Conservation (phyloP, 345 rosid species). For the Firmiana major region DNA sequence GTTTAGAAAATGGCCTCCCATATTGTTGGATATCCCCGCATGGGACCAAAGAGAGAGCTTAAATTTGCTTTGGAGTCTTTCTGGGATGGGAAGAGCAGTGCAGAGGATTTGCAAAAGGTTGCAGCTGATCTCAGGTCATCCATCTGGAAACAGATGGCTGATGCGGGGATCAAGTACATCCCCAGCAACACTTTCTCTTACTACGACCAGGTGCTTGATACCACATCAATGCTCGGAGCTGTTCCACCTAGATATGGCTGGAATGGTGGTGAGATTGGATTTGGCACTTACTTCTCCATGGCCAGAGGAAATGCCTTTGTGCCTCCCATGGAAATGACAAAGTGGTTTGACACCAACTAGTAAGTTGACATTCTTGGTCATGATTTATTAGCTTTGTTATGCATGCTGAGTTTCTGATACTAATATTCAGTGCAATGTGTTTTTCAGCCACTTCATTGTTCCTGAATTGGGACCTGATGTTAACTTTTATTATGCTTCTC, state of each 20-base stretch:
- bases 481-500: slow-evolving; percentile 85
- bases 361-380: slow-evolving; percentile 37
- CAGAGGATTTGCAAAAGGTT: slow-evolving; percentile 83
- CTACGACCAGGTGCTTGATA: slow-evolving; percentile 90
- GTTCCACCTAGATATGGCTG: slow-evolving; percentile 85
- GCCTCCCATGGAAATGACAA: slow-evolving; percentile 99
- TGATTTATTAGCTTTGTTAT: background rate
- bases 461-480: slow-evolving; percentile 96
- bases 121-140: slow-evolving; percentile 81
- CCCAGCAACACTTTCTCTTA: slow-evolving; percentile 96
- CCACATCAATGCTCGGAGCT: slow-evolving; percentile 95
- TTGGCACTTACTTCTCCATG: slow-evolving; percentile 85
- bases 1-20: slow-evolving; percentile 78
- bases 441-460: slow-evolving; percentile 85
- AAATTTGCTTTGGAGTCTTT: slow-evolving; percentile 96
- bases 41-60: slow-evolving; percentile 99
- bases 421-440: slow-evolving; percentile 3
- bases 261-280: slow-evolving; percentile 83
- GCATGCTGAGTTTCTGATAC: background rate
- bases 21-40: slow-evolving; percentile 98
- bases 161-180: slow-evolving; percentile 81
- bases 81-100: slow-evolving; percentile 96
- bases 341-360: slow-evolving; percentile 99
- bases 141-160: slow-evolving; percentile 93
- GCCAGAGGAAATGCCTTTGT: slow-evolving; percentile 97